Conservation (phyloP, 331 rosid genomes). For the Cydonia oblonga region DNA sequence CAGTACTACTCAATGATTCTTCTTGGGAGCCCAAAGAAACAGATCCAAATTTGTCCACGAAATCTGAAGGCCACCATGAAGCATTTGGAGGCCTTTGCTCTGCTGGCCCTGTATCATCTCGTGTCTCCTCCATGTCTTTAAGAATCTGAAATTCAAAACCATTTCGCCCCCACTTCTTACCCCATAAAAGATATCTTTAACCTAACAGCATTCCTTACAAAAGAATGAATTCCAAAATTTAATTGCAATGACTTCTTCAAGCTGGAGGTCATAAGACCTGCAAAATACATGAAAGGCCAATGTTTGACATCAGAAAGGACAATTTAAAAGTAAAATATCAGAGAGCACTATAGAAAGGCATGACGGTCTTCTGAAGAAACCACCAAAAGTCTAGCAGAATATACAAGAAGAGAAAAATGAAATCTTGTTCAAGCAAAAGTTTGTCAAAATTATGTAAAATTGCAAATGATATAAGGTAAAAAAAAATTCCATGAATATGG, state of each 20-base stretch:
- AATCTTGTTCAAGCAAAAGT: neutral
- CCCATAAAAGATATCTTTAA: conserved; percentile 52
- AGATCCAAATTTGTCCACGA: conserved; percentile 74
- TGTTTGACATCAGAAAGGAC: neutral
- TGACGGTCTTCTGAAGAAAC: neutral
- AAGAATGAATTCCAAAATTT: conserved; percentile 22
- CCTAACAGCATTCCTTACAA: conserved; percentile 26
- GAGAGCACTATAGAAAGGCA: neutral
- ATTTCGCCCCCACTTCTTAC: conserved; percentile 59
- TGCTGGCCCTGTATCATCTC: conserved; percentile 66
- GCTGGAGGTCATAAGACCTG: conserved; percentile 74
- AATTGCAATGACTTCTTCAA: conserved; percentile 38
- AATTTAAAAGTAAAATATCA: neutral
- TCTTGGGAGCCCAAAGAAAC: conserved; percentile 75
- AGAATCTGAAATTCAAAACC: conserved; percentile 58
- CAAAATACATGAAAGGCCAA: conserved; percentile 18
- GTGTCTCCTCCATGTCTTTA: conserved; percentile 86
- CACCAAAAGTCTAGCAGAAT: neutral
- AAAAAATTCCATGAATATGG: neutral
- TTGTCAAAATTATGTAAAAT: no score
- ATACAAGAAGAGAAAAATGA: neutral
- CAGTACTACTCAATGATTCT: conserved; percentile 44
- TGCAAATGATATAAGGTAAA: neutral
- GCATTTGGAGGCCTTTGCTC: conserved; percentile 85
- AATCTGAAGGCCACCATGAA: conserved; percentile 93